Conservation (phyloP, 2,329 filamentous ascomycete species). For the Aspergillus aculeatus region DNA sequence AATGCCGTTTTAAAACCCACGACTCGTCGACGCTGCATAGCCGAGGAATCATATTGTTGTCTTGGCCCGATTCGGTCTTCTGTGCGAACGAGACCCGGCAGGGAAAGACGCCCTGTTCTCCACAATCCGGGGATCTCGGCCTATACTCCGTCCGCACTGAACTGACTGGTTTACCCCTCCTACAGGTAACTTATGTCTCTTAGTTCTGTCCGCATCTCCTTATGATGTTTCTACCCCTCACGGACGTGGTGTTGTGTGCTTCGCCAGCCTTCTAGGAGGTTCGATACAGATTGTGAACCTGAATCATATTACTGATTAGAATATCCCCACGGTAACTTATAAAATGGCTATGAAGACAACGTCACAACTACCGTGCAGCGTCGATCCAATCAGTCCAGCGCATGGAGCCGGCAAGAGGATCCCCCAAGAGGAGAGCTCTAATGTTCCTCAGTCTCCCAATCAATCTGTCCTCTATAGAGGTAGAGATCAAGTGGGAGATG, state of each 20-base stretch:
- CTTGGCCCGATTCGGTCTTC: constrained; percentile 8
- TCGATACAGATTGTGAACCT: neutral
- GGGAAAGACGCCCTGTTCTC: neutral
- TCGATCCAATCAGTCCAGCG: neutral
- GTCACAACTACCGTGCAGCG: neutral
- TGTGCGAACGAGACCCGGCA: constrained; percentile 12
- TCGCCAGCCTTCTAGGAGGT: neutral
- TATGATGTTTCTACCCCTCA: neutral
- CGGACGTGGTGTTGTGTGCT: neutral
- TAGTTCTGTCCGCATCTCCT: neutral
- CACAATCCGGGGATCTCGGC: neutral
- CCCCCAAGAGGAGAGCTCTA: neutral
- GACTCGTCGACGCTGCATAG: neutral
- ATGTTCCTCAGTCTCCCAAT: constrained; percentile 12
- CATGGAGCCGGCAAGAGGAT: neutral
- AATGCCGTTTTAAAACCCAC: neutral
- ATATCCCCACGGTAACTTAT: neutral
- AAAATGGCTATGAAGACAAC: neutral
- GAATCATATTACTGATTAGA: neutral
- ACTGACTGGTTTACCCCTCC: neutral
- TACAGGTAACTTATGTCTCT: neutral
- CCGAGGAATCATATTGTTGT: neutral
- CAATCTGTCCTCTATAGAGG: constrained; percentile 10
- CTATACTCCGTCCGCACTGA: neutral
- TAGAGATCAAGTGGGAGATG: constrained; percentile 4